A percentile compares a stretch with the other conserved stretches of the same genome.
Conservation (phyloP, 1,139 yeast genomes). For the Pichia sp. region DNA sequence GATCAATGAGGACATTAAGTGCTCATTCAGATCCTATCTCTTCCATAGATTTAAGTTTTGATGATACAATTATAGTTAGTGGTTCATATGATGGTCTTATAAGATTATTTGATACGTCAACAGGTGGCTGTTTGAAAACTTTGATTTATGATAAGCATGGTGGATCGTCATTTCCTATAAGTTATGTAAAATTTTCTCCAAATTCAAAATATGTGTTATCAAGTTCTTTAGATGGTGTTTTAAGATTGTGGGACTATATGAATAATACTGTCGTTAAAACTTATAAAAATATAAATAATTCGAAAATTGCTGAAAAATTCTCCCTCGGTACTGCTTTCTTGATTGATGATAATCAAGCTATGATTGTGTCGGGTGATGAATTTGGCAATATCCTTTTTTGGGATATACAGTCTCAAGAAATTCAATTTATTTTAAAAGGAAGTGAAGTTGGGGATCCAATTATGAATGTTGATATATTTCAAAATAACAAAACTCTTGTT, state of each 20-base stretch:
- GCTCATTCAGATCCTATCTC: slow-evolving; percentile 94
- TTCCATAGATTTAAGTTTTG: slow-evolving; percentile 64
- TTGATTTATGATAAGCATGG: slow-evolving; percentile 54
- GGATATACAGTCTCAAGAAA: slow-evolving; percentile 63
- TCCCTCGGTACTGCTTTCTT: slow-evolving; percentile 46
- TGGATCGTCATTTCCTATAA: slow-evolving; percentile 71
- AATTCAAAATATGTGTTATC: slow-evolving; percentile 78
- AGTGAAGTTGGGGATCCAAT: slow-evolving; percentile 28
- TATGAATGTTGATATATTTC: slow-evolving; percentile 40
- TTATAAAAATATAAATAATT: slow-evolving; percentile 37
- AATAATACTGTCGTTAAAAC: slow-evolving; percentile 74
- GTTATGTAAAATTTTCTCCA: slow-evolving; percentile 67
- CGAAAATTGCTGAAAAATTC: slow-evolving; percentile 39
- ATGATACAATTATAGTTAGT: slow-evolving; percentile 76
- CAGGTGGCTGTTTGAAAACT: slow-evolving; percentile 91
- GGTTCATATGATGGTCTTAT: slow-evolving; percentile 79
- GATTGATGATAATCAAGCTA: slow-evolving; percentile 28
- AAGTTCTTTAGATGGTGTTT: slow-evolving; percentile 71
- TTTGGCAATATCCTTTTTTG: slow-evolving; percentile 55
- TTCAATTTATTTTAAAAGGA: slow-evolving; percentile 17
- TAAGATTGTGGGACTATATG: slow-evolving; percentile 80
- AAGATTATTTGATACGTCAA: slow-evolving; percentile 76
- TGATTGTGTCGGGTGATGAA: slow-evolving; percentile 65
- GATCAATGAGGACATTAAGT: slow-evolving; percentile 68
- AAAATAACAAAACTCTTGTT: slow-evolving; percentile 36